Base-by-base conservation (phyloP, 768 basidiomycete species). In the Rhizopogon roseolus region DNA sequence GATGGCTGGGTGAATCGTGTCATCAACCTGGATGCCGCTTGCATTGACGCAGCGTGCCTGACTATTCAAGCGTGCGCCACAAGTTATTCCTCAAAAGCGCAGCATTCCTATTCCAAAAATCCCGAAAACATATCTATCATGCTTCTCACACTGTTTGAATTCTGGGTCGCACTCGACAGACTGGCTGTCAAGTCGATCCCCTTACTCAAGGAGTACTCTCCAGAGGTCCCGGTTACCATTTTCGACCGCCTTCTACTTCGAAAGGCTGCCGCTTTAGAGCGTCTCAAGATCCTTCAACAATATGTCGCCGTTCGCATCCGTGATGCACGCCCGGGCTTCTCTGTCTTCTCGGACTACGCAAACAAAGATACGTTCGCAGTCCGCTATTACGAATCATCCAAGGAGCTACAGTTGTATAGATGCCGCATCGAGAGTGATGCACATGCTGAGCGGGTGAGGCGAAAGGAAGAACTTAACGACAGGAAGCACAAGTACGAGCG, bases 121-220 rank as follows among this genome's bases (percentile, higher is more conserved):
- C 71, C 76, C 7, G 76, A 78, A 53, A 46, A 57, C n/a, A 41
- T 59, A 5, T 71, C 70, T 10, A 51, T 73, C 16, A 75, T 80
- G 70, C 57, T 81, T 34, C 64, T 81, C 46, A 75, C 74, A 5
- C 54, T 74, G 32, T 59, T 80, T 22, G 72, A 77, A 29, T 64
- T 81, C 16, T 81, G 81, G 80, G 65, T 76, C 1, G 75, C 72
- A 0, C 63, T 81, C 5, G 80, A 81, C 57, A 67, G 57, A 25
- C 32, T 74, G 13, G 67, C 62, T 2, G 60, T 73, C 17, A 39
- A 38, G 16, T 62, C 67, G 22, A 62, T 64, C 37, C 74, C 80
- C 2, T 65, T 80, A 9, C 62, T 82, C 5, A 41, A 40, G 0
- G 62, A 73, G 5, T 81, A 78, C 51, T 74, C 77, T 10, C 78